phyloP scores from a whole-genome alignment of 495 filamentous ascomycete species.

The Lasiosphaeria hispida region DNA sequence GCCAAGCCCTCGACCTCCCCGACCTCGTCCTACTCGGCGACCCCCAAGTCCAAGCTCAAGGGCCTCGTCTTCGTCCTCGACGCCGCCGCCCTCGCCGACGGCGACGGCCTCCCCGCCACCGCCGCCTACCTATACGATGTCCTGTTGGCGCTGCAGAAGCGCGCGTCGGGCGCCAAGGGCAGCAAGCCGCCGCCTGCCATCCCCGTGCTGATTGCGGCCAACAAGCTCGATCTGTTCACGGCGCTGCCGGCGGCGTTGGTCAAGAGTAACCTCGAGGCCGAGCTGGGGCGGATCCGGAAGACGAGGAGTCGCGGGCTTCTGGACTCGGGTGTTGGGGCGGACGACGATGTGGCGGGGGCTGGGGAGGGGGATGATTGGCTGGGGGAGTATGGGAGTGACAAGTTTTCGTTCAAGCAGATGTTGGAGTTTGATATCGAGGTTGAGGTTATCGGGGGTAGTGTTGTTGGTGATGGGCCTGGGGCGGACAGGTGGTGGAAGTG shows the following conservation, averaged over 20 bases:
- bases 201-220: constrained; percentile 80
- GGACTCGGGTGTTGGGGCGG: constrained; percentile 65
- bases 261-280: constrained; percentile 69
- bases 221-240: constrained; percentile 95
- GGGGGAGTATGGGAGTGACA: constrained; percentile 70
- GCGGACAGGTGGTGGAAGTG: constrained; percentile 85
- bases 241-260: constrained; percentile 80
- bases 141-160: constrained; percentile 75
- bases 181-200: constrained; percentile 60
- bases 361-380: constrained; percentile 79
- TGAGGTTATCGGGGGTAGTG: constrained; percentile 75
- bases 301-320: constrained; percentile 77
- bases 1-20: constrained; percentile 40
- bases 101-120: constrained; percentile 35
- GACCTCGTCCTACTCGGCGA: constrained; percentile 61
- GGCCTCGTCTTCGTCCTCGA: constrained; percentile 89
- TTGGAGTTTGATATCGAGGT: constrained; percentile 78
- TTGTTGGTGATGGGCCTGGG: constrained; percentile 65
- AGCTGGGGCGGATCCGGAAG: constrained; percentile 75
- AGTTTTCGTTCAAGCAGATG: constrained; percentile 78
- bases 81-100: constrained; percentile 65
- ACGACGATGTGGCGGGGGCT: constrained; percentile 41
- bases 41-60: constrained; percentile 50
- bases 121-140: constrained; percentile 77
- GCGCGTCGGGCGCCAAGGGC: constrained; percentile 50